phyloP scores from a whole-genome alignment of 805 yeast species.

The Pichia gijzeniarum region DNA sequence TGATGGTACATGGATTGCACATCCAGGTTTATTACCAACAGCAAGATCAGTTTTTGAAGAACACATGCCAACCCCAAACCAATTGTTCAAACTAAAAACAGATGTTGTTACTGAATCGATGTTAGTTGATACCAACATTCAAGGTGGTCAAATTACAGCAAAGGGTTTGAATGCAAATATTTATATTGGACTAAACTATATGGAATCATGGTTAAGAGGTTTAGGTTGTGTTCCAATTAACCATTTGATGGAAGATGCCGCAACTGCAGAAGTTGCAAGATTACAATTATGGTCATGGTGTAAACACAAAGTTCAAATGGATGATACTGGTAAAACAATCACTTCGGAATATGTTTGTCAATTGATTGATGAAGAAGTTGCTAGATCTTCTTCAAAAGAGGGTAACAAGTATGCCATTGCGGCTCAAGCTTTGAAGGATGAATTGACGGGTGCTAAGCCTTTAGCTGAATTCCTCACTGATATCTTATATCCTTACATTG shows the following conservation, averaged over 20 bases:
- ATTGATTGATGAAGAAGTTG: slow-evolving; percentile 57
- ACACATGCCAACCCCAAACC: slow-evolving; percentile 80
- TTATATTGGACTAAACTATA: slow-evolving; percentile 70
- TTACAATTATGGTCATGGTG: slow-evolving; percentile 83
- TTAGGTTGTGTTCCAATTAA: slow-evolving; percentile 83
- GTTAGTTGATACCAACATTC: slow-evolving; percentile 57
- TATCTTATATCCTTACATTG: slow-evolving; percentile 66
- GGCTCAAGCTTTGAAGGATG: slow-evolving; percentile 64
- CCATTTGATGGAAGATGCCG: slow-evolving; percentile 85
- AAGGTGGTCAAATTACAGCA: slow-evolving; percentile 57
- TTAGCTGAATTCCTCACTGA: slow-evolving; percentile 75
- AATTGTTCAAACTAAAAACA: slow-evolving; percentile 46
- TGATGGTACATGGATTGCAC: slow-evolving; percentile 89
- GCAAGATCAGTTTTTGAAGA: slow-evolving; percentile 68
- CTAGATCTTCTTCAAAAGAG: slow-evolving; percentile 44
- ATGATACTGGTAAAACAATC: slow-evolving; percentile 51
- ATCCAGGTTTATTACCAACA: slow-evolving; percentile 72
- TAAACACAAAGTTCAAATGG: slow-evolving; percentile 54
- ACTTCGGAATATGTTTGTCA: slow-evolving; percentile 53
- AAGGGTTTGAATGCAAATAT: slow-evolving; percentile 67
- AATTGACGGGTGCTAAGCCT: slow-evolving; percentile 57
- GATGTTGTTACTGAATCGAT: slow-evolving; percentile 45
- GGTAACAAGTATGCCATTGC: slow-evolving; percentile 66
- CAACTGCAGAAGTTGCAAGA: slow-evolving; percentile 83
- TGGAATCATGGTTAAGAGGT: slow-evolving; percentile 83